phyloP scores from a whole-genome alignment of 2,329 filamentous ascomycete genomes.

The Podosphaera xanthii region DNA sequence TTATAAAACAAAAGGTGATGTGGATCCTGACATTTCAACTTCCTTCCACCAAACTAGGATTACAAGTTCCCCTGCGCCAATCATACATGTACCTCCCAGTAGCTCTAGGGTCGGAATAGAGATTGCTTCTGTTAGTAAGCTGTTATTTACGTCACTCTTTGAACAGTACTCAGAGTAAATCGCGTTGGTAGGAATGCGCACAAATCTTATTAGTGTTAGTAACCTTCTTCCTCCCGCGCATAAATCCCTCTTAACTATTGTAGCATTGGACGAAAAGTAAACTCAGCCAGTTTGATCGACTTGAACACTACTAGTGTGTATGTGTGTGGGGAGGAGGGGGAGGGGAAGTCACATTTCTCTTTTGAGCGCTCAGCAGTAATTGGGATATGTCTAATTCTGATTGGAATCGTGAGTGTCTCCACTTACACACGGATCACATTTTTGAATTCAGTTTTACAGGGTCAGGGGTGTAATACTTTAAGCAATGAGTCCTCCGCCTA shows the following conservation, averaged over 20 bases:
- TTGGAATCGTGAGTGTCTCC: no score
- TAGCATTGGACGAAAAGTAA: background rate
- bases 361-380: background rate
- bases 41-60: background rate
- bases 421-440: no score
- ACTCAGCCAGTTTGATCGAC: background rate
- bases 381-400: no score
- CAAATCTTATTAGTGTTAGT: no score
- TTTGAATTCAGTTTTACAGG: no score
- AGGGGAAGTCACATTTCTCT: background rate
- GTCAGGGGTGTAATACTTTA: no score
- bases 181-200: no score
- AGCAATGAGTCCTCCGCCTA: no score
- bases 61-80: background rate
- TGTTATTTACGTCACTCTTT: background rate
- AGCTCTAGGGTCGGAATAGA: background rate
- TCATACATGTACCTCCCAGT: background rate
- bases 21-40: background rate
- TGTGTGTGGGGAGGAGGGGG: no score
- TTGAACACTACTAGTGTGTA: background rate
- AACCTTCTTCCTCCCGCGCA: background rate
- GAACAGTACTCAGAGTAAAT: no score
- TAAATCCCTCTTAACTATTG: background rate
- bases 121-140: background rate
- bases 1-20: background rate